Base-by-base conservation (phyloP, 1,284 basidiomycete genomes). In the Ceratobasidium sp. region DNA sequence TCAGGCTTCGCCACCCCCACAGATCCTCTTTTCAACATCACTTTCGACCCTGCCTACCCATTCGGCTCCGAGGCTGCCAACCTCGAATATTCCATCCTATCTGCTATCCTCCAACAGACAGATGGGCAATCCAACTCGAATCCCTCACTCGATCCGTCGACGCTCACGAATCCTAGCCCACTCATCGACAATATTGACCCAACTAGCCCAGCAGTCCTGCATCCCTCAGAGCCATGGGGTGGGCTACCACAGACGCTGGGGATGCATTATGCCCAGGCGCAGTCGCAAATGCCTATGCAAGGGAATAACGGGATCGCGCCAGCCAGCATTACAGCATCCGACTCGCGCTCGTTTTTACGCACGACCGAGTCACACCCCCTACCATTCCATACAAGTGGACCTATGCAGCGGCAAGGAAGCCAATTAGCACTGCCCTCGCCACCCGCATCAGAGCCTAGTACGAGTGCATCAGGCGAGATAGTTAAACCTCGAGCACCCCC, bases 31-130 rank as follows among this genome's bases (percentile, higher is more conserved):
- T 88, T 89, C 79, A 84, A 86, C 75, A 80, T 88, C 23, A 78
- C 88, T 30, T 87, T 91, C 79, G 87, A 91, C 78, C 86, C 88
- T 67, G 84, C 82, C 78, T 89, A 89, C 79, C 79, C 87, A 47
- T 95, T 94, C 80, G 92, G 90, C 61, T 93, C 93, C 50, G 93
- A 95, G 80, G 92, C 92, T 18, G 93, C 93, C 16, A 95, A 95
- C 80, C 85, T 96, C 74, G 95, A 97, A 80, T 96, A 96, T 81
- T 94, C 93, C 58, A 95, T 96, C 75, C 86, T 97, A 7, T 93
- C 92, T 43, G 91, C 91, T n/a, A 96, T 97, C 81, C 85, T 97
- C 57, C 50, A 66, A 30, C 63, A 63, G 21, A 43, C 50, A n/a
- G 47, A 47, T 13, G 63, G 43, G n/a, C 16, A 26, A 18, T 21